Evolutionary conservation across 768 basidiomycete genomes (phyloP).

Genomic region (Podaxis rugospora): DNA sequence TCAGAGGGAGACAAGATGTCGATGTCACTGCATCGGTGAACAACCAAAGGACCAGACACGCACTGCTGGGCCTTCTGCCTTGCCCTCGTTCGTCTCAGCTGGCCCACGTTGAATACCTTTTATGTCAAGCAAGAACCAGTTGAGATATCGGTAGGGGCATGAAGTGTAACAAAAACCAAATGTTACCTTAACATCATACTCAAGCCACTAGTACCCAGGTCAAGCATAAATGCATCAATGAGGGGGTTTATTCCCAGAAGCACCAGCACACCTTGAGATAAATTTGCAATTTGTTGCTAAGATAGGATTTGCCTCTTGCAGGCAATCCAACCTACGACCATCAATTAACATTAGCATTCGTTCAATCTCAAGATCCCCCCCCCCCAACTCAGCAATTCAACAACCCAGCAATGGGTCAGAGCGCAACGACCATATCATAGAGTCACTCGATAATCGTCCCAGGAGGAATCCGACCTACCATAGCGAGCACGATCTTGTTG

Average conservation of each 20-base stretch:
- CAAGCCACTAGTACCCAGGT: slow-evolving; percentile 73
- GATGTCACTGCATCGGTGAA: neutral
- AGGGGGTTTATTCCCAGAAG: neutral
- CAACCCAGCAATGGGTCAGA: neutral
- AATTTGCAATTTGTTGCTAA: slow-evolving; percentile 96
- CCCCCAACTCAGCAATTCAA: neutral
- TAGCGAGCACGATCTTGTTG: slow-evolving; percentile 96
- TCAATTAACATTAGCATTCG: neutral
- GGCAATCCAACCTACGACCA: slow-evolving; percentile 81
- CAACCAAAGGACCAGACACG: slow-evolving; percentile 5
- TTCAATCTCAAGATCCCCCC: neutral
- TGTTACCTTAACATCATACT: slow-evolving; percentile 90
- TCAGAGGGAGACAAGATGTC: neutral
- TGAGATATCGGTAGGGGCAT: neutral
- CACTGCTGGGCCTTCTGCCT: slow-evolving; percentile 75
- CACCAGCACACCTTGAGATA: slow-evolving; percentile 74
- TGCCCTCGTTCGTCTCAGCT: slow-evolving; percentile 84
- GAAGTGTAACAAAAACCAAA: neutral
- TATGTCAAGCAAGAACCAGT: neutral
- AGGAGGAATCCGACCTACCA: slow-evolving; percentile 46
- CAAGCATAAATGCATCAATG: slow-evolving; percentile 11
- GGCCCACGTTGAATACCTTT: slow-evolving; percentile 97
- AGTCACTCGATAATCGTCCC: neutral
- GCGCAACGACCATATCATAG: neutral
- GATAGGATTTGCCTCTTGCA: slow-evolving; percentile 97